A percentile compares a stretch with the other conserved stretches of the same genome.
Evolutionary conservation across 1,284 basidiomycete species (phyloP).

Genomic region (Naganishia albida): DNA sequence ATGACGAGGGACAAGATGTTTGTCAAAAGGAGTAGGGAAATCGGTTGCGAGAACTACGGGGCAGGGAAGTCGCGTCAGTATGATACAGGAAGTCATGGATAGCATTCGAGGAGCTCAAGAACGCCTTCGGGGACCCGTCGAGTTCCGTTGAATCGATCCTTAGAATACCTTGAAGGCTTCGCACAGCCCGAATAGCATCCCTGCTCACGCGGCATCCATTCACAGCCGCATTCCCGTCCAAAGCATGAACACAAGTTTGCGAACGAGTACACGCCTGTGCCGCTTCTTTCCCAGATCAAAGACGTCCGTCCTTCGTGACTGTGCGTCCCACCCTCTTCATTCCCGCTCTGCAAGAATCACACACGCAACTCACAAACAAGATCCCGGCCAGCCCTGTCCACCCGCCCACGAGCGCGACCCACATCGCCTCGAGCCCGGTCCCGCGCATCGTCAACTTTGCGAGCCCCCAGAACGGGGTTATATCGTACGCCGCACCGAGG

Average conservation of each 20-base stretch:
- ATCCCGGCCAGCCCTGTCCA: conserved; percentile 48
- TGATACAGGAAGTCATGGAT: no score
- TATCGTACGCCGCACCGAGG: conserved; percentile 42
- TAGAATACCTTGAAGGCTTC: no score
- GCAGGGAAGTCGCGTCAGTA: not conserved
- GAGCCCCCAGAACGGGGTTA: conserved; percentile 34
- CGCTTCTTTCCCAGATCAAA: no score
- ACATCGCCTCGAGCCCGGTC: conserved; percentile 47
- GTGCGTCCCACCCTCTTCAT: no score
- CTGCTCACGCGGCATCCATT: no score
- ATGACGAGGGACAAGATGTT: conserved; percentile 44
- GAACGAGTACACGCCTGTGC: no score
- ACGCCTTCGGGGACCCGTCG: not conserved
- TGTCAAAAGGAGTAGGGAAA: conserved; percentile 47
- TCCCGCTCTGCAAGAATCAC: not conserved
- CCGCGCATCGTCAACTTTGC: conserved; percentile 36
- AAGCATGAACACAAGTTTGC: no score
- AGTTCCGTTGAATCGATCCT: no score
- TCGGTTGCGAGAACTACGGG: conserved; percentile 47
- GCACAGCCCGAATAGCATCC: no score
- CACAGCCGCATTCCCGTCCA: no score
- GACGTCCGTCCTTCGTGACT: no score
- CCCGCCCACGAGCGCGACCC: conserved; percentile 45
- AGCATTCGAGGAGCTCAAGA: no score
- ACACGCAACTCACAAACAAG: conserved; percentile 40